Conservation (phyloP, 2,329 filamentous ascomycete genomes). For the Ceratocystis huliohia region DNA sequence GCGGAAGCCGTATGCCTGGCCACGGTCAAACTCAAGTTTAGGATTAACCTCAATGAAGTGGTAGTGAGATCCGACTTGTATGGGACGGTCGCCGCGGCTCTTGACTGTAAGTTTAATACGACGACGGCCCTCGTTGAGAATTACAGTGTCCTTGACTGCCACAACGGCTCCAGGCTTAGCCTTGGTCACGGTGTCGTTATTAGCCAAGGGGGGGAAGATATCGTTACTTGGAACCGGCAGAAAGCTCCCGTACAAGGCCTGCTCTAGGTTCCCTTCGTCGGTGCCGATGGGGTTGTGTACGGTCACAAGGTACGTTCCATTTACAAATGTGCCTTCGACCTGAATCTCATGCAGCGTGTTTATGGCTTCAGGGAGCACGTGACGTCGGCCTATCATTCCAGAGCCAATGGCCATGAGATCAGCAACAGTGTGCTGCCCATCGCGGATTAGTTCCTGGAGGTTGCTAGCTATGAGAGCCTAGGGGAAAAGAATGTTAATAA, state of each 20-base stretch:
- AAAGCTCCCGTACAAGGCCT: slow-evolving; percentile 83
- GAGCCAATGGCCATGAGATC: slow-evolving; percentile 87
- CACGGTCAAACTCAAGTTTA: slow-evolving; percentile 74
- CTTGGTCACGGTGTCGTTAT: slow-evolving; percentile 33
- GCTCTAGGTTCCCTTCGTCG: slow-evolving; percentile 75
- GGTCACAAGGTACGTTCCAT: slow-evolving; percentile 85
- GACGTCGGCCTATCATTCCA: slow-evolving; percentile 84
- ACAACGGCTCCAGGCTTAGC: slow-evolving; percentile 72
- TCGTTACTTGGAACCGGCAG: slow-evolving; percentile 61
- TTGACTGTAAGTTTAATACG: slow-evolving; percentile 65
- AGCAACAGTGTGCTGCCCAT: slow-evolving; percentile 83
- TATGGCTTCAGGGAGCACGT: slow-evolving; percentile 74
- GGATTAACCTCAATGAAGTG: slow-evolving; percentile 95
- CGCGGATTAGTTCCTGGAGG: slow-evolving; percentile 90
- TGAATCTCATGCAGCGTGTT: slow-evolving; percentile 71
- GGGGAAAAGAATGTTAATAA: background rate
- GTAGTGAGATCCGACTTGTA: slow-evolving; percentile 90
- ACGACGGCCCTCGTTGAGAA: slow-evolving; percentile 60
- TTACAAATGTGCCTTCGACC: slow-evolving; percentile 86
- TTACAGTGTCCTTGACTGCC: slow-evolving; percentile 52
- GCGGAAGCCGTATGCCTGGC: slow-evolving; percentile 68
- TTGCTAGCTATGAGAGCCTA: slow-evolving; percentile 74
- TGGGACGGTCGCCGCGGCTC: slow-evolving; percentile 76
- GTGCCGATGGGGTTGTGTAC: slow-evolving; percentile 80
- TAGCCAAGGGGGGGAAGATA: slow-evolving; percentile 52